Conservation (phyloP, 1,284 basidiomycete species). For the Cutaneotrichosporon curvatum region DNA sequence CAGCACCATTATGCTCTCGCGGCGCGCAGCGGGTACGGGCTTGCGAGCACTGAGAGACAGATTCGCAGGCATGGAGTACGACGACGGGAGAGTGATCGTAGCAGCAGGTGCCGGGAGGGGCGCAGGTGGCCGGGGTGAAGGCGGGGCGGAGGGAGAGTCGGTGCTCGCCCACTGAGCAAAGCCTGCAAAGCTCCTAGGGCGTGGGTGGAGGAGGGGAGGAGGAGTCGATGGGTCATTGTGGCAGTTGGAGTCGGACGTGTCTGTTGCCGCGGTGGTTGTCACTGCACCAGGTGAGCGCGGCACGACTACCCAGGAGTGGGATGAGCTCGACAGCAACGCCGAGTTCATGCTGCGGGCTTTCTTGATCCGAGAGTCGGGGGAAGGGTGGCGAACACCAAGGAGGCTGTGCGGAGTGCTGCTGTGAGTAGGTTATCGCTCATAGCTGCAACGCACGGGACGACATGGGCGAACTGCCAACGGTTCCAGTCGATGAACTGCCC, state of each 20-base stretch:
- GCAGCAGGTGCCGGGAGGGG: not conserved
- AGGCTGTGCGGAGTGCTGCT: not conserved
- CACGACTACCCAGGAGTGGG: not conserved
- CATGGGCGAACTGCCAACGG: constrained; percentile 10
- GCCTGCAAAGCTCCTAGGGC: constrained; percentile 10
- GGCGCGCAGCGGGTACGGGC: not conserved
- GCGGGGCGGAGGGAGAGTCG: not conserved
- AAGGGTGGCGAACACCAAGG: not conserved
- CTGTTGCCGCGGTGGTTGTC: not conserved
- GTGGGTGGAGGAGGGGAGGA: not conserved
- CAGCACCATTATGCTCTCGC: constrained; percentile 3
- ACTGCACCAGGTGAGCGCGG: not conserved
- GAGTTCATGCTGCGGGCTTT: not conserved
- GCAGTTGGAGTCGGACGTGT: not conserved
- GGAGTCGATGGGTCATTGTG: not conserved
- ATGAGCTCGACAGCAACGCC: not conserved
- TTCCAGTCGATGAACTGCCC: constrained; percentile 11
- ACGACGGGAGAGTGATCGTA: no score
- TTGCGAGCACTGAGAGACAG: not conserved
- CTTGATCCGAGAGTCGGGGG: not conserved
- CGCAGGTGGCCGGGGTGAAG: not conserved
- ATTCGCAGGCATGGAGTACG: not conserved
- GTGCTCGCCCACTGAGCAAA: constrained; percentile 7
- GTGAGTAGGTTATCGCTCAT: not conserved
- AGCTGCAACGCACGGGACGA: constrained; percentile 5